phyloP scores from a whole-genome alignment of 768 basidiomycete genomes.

The Pleurotus pulmonarius region DNA sequence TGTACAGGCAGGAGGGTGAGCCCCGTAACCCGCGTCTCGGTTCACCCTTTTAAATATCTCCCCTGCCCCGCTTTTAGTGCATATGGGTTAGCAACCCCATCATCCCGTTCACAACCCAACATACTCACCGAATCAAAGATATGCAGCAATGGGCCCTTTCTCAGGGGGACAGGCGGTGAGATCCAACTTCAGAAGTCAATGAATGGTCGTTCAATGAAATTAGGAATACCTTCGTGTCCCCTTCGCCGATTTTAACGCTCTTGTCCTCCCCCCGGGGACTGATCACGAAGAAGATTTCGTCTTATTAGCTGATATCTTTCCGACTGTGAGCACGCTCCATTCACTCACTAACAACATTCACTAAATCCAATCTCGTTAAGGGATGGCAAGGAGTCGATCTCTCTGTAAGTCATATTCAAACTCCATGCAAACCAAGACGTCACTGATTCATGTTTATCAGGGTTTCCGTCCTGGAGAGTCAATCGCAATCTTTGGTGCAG shows the following conservation, averaged over 20 bases:
- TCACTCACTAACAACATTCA: no score
- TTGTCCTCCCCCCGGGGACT: slow-evolving; percentile 49
- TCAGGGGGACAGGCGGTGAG: slow-evolving; percentile 48
- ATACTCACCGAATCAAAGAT: slow-evolving; percentile 22
- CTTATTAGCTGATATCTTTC: slow-evolving; percentile 54
- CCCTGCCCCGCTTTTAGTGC: slow-evolving; percentile 23
- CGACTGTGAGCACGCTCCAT: slow-evolving; percentile 32
- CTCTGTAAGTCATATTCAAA: slow-evolving; percentile 22
- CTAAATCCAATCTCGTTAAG: slow-evolving; percentile 15
- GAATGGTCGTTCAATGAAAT: neutral
- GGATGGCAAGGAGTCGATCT: slow-evolving; percentile 52
- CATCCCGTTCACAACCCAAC: neutral
- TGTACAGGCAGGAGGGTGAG: slow-evolving; percentile 42
- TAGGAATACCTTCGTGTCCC: slow-evolving; percentile 56
- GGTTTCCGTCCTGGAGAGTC: slow-evolving; percentile 52
- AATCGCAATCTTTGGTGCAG: slow-evolving; percentile 51
- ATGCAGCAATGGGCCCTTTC: slow-evolving; percentile 57
- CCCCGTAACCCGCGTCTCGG: no score
- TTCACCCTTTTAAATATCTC: no score
- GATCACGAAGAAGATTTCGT: slow-evolving; percentile 56
- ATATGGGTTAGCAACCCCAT: slow-evolving; percentile 33
- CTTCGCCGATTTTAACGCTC: slow-evolving; percentile 54
- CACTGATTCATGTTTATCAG: slow-evolving; percentile 13
- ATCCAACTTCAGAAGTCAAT: neutral
- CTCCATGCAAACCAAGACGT: slow-evolving; percentile 4